Base-by-base conservation (phyloP, 78 protist species). In the Fonticula alba region DNA sequence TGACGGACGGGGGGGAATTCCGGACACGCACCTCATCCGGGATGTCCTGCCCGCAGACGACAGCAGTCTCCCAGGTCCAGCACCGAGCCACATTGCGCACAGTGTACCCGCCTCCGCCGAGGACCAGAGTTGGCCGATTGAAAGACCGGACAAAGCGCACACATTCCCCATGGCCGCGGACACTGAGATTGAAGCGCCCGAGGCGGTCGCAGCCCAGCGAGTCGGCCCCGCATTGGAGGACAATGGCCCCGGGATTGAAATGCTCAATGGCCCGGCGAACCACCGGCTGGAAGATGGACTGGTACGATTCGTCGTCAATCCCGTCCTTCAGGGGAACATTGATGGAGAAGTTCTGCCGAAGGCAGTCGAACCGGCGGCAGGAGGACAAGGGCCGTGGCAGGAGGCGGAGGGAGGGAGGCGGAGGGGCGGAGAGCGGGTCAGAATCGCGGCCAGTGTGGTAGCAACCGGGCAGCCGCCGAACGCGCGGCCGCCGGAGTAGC, bases 61-160 rank as follows among this genome's bases (percentile, higher is more conserved):
- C n/a, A n/a, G n/a, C n/a, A n/a, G n/a, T n/a, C n/a, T n/a, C n/a
- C n/a, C n/a, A n/a, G n/a, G n/a, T n/a, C 99, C 99, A 97, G 73
- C 98, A 95, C 15, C 99, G 79, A 3, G 98, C 95, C 4, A 91
- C 97, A 41, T 95, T 93, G 26, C 93, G 76, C 43, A 92, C 80
- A 0, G 97, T 91, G 75, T 97, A 97, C 17, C 99, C 99, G 43
- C 99, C 99, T 19, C 99, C 99, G 31, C 99, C 99, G 32, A 96
- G 76, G 27, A 96, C 72, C 57, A 96, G 65, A 27, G 67, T 24
- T 15, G 99, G 99, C 33, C 85, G 43, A 41, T 61, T 51, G 66
- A 89, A 87, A 7, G 47, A 17, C 68, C 78, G 66, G 38, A 96
- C 69, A 64, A 64, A 81, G 55, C 73, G 64, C 19, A 90, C 90